Evolutionary conservation across 768 basidiomycete species (phyloP).

Genomic region (Serendipita vermifera): DNA sequence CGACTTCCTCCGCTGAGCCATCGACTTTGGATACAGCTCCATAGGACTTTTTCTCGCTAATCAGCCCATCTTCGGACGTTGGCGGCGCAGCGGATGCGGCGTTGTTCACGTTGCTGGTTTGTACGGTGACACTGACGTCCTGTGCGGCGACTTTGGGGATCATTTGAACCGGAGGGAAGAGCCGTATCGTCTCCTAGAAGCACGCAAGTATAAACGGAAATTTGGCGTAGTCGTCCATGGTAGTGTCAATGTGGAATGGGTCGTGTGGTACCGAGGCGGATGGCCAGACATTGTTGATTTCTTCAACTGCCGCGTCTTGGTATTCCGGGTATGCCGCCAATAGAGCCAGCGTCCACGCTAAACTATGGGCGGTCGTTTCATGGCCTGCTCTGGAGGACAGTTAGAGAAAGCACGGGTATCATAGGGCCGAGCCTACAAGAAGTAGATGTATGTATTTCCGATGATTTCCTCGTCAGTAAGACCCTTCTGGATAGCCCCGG

Average conservation of each 20-base stretch:
- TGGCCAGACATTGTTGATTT: slow-evolving; percentile 1
- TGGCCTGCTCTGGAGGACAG: slow-evolving; percentile 1
- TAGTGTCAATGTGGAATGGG: neutral
- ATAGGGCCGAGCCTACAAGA: too few relatives aligned
- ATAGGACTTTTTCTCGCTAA: neutral
- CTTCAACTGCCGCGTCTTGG: neutral
- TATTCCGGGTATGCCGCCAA: slow-evolving; percentile 8
- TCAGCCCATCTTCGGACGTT: neutral
- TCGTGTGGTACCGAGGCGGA: neutral
- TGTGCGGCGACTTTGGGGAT: slow-evolving; percentile 4
- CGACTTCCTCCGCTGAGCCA: too few relatives aligned
- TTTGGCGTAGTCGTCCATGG: slow-evolving; percentile 5
- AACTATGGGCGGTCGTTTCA: slow-evolving; percentile 5
- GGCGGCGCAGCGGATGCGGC: too few relatives aligned
- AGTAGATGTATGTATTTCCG: slow-evolving; percentile 9
- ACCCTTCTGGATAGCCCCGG: slow-evolving; percentile 6
- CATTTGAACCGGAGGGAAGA: slow-evolving; percentile 9
- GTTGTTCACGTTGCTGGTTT: too few relatives aligned
- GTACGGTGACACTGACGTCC: neutral
- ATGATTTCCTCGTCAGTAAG: slow-evolving; percentile 7
- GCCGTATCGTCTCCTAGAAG: neutral
- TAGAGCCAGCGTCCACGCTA: slow-evolving; percentile 3
- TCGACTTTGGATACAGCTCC: too few relatives aligned
- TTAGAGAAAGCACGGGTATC: too few relatives aligned
- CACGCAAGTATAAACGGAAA: slow-evolving; percentile 2